Percentiles rank a stretch among this genome's conserved stretches.
Conservation (phyloP, 495 filamentous ascomycete genomes). For the Ascobolus immersus region DNA sequence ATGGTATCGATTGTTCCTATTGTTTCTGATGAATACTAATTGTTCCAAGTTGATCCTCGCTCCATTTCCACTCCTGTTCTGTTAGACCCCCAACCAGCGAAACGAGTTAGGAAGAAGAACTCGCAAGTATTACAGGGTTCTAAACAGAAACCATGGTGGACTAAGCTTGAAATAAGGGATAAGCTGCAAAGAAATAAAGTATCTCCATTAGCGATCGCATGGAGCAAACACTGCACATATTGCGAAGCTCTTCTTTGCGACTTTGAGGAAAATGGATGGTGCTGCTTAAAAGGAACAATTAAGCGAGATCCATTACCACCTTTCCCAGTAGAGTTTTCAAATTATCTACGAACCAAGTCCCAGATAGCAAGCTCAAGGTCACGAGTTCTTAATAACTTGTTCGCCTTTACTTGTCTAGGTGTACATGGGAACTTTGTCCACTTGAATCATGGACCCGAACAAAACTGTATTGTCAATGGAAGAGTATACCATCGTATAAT, state of each 20-base stretch:
- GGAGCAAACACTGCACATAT: background rate
- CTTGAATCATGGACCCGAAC: slow-evolving; percentile 1
- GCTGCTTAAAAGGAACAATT: slow-evolving; percentile 3
- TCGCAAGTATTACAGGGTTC: no score
- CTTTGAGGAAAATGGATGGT: slow-evolving; percentile 4
- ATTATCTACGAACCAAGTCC: background rate
- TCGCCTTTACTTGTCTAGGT: slow-evolving; percentile 2
- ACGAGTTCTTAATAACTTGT: slow-evolving; percentile 2
- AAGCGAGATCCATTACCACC: background rate
- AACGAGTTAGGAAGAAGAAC: no score
- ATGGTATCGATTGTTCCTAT: no score
- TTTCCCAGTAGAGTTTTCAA: no score
- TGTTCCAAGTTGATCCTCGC: no score
- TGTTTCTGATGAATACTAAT: no score
- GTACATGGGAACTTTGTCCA: slow-evolving; percentile 4
- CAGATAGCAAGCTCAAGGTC: background rate
- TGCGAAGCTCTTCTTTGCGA: background rate
- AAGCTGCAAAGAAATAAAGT: no score
- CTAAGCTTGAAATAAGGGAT: no score
- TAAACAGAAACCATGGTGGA: no score
- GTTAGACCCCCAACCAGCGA: no score
- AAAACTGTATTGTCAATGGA: slow-evolving; percentile 1
- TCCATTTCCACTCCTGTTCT: no score
- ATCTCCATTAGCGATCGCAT: no score
- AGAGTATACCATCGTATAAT: slow-evolving; percentile 2